Evolutionary conservation across 306 rosid genomes (phyloP).

Genomic region (Coriaria nepalensis): DNA sequence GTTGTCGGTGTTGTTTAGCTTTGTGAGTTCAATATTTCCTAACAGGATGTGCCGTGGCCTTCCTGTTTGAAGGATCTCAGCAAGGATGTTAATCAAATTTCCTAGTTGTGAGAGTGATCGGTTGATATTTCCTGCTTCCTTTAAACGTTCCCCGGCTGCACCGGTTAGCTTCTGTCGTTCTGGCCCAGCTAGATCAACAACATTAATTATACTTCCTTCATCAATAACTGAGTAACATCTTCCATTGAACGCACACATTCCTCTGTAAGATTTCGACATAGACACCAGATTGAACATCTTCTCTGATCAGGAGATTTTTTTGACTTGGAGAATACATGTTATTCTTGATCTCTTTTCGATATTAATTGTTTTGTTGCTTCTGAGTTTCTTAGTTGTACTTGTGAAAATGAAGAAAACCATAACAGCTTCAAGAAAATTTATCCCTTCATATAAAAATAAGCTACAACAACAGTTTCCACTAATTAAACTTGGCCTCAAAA

Average conservation of each 20-base stretch:
- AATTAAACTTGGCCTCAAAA: too few relatives aligned
- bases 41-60: conserved; percentile 95
- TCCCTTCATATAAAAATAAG: too few relatives aligned
- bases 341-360: too few relatives aligned
- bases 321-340: conserved; percentile 87
- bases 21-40: conserved; percentile 82
- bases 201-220: conserved; percentile 96
- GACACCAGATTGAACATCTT: conserved; percentile 97
- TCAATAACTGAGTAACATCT: conserved; percentile 65
- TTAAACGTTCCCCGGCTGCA: conserved; percentile 96
- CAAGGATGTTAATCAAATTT: conserved; percentile 96
- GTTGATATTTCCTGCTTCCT: conserved; percentile 97
- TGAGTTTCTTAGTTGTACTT: too few relatives aligned
- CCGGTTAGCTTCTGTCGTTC: conserved; percentile 87
- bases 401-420: too few relatives aligned
- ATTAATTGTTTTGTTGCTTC: too few relatives aligned
- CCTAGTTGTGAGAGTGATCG: conserved; percentile 98
- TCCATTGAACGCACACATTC: conserved; percentile 51
- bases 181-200: conserved; percentile 97
- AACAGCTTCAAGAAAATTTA: too few relatives aligned
- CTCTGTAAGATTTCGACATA: conserved; percentile 95
- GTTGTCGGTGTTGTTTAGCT: not conserved
- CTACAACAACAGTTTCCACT: too few relatives aligned
- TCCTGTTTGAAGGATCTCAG: conserved; percentile 96
- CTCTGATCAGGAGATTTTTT: conserved; percentile 80